phyloP scores from a whole-genome alignment of 352 stramenopile genomes.

The Pythium periplocum region DNA sequence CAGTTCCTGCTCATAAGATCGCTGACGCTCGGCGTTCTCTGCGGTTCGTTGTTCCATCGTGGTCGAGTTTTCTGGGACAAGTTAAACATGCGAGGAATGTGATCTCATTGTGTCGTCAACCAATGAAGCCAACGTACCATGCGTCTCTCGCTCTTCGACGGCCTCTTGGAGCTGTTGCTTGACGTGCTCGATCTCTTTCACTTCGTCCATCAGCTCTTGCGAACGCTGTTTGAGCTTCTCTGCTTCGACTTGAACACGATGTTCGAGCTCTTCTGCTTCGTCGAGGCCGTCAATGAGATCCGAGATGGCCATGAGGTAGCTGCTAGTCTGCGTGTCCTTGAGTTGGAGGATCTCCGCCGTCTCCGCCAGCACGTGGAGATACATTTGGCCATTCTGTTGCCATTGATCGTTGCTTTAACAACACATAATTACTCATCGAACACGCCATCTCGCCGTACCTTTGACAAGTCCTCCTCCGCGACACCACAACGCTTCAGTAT shows the following conservation, averaged over 20 bases:
- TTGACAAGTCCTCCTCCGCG: slow-evolving; percentile 37
- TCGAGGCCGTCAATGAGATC: slow-evolving; percentile 24
- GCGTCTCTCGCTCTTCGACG: slow-evolving; percentile 26
- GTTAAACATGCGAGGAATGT: too few relatives aligned
- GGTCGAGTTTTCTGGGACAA: slow-evolving; percentile 27
- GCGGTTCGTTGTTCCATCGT: slow-evolving; percentile 36
- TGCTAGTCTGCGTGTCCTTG: slow-evolving; percentile 30
- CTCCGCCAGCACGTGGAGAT: slow-evolving; percentile 44
- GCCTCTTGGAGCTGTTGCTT: slow-evolving; percentile 25
- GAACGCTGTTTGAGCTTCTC: slow-evolving; percentile 11
- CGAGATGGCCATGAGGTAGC: slow-evolving; percentile 25
- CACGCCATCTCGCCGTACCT: slow-evolving; percentile 14
- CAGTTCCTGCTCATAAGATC: slow-evolving; percentile 26
- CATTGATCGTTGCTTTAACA: neutral
- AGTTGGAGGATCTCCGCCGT: slow-evolving; percentile 30
- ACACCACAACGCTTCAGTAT: slow-evolving; percentile 27
- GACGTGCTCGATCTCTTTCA: slow-evolving; percentile 21
- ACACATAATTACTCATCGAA: neutral
- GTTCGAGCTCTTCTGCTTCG: slow-evolving; percentile 4
- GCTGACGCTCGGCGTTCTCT: slow-evolving; percentile 28
- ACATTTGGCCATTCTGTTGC: slow-evolving; percentile 35
- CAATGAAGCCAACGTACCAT: slow-evolving; percentile 13
- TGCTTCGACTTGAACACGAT: slow-evolving; percentile 5
- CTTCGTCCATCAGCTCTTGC: slow-evolving; percentile 24
- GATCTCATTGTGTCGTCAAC: too few relatives aligned